A percentile compares a stretch with the other conserved stretches of the same genome.
phyloP scores from a whole-genome alignment of 257 asterid species.

The Leptodermis oblonga region DNA sequence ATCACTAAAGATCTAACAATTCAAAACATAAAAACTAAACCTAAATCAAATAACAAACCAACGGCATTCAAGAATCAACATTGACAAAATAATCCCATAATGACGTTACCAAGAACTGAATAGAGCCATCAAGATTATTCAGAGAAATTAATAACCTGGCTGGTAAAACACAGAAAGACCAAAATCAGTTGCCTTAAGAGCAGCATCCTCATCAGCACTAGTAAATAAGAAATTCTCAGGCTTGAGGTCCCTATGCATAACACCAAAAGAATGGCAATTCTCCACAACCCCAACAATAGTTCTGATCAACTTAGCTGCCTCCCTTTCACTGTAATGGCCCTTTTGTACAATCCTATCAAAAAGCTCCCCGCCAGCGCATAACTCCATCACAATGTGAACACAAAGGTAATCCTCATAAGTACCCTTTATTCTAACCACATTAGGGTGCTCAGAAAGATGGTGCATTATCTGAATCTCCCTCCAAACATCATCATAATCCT shows the following conservation, averaged over 20 bases:
- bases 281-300: conserved; percentile 80
- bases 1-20: neutral
- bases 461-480: conserved; percentile 42
- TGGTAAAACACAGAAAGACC: conserved; percentile 86
- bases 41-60: neutral
- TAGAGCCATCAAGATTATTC: neutral
- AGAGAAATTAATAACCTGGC: conserved; percentile 47
- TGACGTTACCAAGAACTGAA: neutral
- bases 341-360: conserved; percentile 79
- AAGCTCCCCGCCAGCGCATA: conserved; percentile 86
- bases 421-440: conserved; percentile 74
- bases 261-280: conserved; percentile 84
- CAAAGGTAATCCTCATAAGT: conserved; percentile 62
- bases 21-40: neutral
- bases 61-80: neutral
- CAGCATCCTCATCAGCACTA: conserved; percentile 69
- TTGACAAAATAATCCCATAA: neutral
- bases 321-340: conserved; percentile 80
- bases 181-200: conserved; percentile 83
- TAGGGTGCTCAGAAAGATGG: conserved; percentile 48
- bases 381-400: conserved; percentile 85
- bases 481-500: conserved; percentile 39
- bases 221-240: conserved; percentile 90
- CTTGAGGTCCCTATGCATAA: conserved; percentile 87
- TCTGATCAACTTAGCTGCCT: conserved; percentile 70